These are phyloP conservation scores for Claviceps sp. DNA, from an alignment of 2,329 filamentous ascomycete genomes.

Conservation along the genomic window DNA sequence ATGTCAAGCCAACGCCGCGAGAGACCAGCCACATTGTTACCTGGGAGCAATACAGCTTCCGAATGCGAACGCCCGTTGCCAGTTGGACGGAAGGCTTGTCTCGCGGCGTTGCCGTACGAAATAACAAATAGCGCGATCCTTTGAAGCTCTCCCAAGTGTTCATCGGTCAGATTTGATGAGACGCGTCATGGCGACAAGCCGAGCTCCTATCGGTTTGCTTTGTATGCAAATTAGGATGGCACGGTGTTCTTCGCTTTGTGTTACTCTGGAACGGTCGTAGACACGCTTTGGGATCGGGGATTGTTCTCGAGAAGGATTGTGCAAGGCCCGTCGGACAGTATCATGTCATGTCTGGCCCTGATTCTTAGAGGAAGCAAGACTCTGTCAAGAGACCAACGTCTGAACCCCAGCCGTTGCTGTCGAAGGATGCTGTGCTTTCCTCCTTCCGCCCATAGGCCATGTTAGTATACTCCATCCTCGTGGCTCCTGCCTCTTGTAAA, in stretches of 20 bases:
- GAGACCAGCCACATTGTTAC: not conserved
- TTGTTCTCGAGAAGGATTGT: not conserved
- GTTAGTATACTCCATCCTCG: not conserved
- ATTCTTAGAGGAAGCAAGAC: not conserved
- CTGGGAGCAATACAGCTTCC: not conserved
- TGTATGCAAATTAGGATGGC: not conserved
- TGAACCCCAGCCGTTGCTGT: not conserved
- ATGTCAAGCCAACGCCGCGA: not conserved
- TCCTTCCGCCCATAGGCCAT: not conserved
- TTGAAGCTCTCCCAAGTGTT: not conserved
- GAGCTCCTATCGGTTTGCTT: not conserved
- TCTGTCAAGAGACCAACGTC: not conserved
- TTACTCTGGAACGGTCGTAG: not conserved
- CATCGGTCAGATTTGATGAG: too few relatives aligned
- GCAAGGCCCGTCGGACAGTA: not conserved
- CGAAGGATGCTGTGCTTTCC: not conserved
- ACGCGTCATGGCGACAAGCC: not conserved
- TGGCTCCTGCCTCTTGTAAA: slow-evolving; percentile 3
- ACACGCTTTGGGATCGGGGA: not conserved
- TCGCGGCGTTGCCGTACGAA: not conserved
- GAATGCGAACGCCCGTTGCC: not conserved
- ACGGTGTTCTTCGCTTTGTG: not conserved
- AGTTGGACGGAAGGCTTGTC: not conserved
- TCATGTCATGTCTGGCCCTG: not conserved
- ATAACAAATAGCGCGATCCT: not conserved